Evolutionary conservation across 2,329 filamentous ascomycete species (phyloP).

Genomic region (Alternaria panax): DNA sequence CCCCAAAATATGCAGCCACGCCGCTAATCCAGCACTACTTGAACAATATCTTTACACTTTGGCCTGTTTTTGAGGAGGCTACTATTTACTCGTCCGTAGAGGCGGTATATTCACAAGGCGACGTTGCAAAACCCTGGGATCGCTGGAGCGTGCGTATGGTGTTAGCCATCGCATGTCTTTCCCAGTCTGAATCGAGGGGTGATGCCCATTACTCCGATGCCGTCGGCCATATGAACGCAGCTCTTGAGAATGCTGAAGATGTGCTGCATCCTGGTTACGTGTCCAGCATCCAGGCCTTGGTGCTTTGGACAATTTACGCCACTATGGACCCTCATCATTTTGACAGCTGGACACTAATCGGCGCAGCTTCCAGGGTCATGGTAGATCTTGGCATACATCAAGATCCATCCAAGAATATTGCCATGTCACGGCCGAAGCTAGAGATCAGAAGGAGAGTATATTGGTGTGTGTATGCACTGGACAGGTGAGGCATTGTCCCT

Average conservation of each 20-base stretch:
- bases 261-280: conserved; percentile 86
- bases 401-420: conserved; percentile 77
- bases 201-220: conserved; percentile 70
- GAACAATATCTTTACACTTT: conserved; percentile 77
- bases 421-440: conserved; percentile 71
- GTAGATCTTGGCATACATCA: conserved; percentile 93
- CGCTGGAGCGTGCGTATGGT: conserved; percentile 91
- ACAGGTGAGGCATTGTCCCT: conserved; percentile 64
- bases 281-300: conserved; percentile 83
- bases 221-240: conserved; percentile 67
- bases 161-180: conserved; percentile 79
- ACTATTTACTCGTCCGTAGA: conserved; percentile 79
- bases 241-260: conserved; percentile 78
- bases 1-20: conserved; percentile 72
- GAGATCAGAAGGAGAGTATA: conserved; percentile 85
- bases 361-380: conserved; percentile 85
- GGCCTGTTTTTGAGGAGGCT: conserved; percentile 84
- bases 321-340: conserved; percentile 91
- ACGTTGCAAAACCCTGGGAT: conserved; percentile 71
- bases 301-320: conserved; percentile 87
- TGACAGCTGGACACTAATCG: conserved; percentile 92
- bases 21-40: conserved; percentile 83
- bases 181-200: conserved; percentile 71
- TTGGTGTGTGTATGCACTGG: conserved; percentile 88
- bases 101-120: conserved; percentile 76